Conservation (phyloP, 2,329 filamentous ascomycete species). For the Botryotinia calthae region DNA sequence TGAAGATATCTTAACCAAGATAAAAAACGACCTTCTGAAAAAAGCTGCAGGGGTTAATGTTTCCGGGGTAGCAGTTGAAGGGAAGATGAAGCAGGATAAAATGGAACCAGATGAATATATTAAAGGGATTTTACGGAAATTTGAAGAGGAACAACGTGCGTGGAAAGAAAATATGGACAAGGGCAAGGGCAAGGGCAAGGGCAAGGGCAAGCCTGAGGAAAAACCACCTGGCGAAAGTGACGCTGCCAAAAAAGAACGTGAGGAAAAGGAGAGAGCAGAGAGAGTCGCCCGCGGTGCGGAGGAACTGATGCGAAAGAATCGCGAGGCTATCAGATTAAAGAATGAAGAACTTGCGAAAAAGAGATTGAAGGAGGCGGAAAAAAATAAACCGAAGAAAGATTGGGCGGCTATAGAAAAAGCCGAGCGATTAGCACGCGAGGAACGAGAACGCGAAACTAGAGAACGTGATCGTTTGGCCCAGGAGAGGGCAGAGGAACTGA, state of each 20-base stretch:
- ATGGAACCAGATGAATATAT: background rate
- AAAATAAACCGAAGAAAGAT: background rate
- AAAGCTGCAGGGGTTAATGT: background rate
- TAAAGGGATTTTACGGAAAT: fast-evolving
- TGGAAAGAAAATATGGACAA: background rate
- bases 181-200: background rate
- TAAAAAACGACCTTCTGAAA: background rate
- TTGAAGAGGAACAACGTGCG: background rate
- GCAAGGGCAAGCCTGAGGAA: background rate
- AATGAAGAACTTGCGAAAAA: background rate
- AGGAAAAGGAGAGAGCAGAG: background rate
- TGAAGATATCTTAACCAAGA: background rate
- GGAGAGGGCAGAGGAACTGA: background rate
- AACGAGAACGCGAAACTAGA: background rate
- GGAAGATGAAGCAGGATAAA: background rate
- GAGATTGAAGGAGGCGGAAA: background rate
- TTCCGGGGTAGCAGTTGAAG: background rate
- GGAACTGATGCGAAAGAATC: too few relatives aligned
- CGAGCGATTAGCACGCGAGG: background rate
- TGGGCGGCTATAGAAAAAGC: background rate
- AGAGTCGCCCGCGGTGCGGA: too few relatives aligned
- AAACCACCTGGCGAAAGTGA: background rate
- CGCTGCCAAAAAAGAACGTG: background rate
- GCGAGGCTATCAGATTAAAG: fast-evolving
- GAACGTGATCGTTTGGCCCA: background rate